Evolutionary conservation across 2,329 filamentous ascomycete species (phyloP), one percentile per base, ranked within the genome.

Genomic region (Tolypocladium capitatum): DNA sequence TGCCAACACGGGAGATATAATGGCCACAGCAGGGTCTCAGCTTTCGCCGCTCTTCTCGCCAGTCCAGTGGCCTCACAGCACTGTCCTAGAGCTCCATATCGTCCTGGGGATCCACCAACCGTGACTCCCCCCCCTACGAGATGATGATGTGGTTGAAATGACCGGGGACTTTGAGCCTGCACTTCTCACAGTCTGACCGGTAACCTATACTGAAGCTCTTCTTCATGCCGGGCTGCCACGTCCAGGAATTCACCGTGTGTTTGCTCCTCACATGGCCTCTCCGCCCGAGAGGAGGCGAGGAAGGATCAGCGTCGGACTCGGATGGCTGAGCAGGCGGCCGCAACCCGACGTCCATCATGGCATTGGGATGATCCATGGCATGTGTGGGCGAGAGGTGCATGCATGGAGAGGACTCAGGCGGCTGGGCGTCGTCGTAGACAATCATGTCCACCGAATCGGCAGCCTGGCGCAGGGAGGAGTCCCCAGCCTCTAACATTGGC

Each of bases 131-230:
- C 27, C 57, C 53, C 70, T 78, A 80, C 43, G 76, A 78, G 57
- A 81, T 74, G 53, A 87, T 80, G 50, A 89, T 86, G 64, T 90
- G 85, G 58, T 84, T 88, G 60, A 87, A 89, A 61, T 90, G 85
- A 1, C 85, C 85, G 0, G 85, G 84, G 8, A 87, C 82, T 60
- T 81, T 84, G 60, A 77, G 72, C 41, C 75, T 75, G 65, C 85
- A 90, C 64, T 88, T 88, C 51, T 88, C 84, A 60, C 85, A 90
- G 63, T 87, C 84, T 13, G 81, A 75, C 52, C 84, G 72, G 66
- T 83, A 89, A 45, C 85, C 85, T 78, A 89, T 87, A 57, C 83
- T 85, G 62, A 89, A 83, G 51, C 75, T 80, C 61, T 77, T 78
- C 65, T 83, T 84, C 74, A 79, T 80, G 53, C 77, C 76, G 0